Evolutionary conservation across 2,329 filamentous ascomycete species (phyloP).

Genomic region (Colletotrichum sp.): DNA sequence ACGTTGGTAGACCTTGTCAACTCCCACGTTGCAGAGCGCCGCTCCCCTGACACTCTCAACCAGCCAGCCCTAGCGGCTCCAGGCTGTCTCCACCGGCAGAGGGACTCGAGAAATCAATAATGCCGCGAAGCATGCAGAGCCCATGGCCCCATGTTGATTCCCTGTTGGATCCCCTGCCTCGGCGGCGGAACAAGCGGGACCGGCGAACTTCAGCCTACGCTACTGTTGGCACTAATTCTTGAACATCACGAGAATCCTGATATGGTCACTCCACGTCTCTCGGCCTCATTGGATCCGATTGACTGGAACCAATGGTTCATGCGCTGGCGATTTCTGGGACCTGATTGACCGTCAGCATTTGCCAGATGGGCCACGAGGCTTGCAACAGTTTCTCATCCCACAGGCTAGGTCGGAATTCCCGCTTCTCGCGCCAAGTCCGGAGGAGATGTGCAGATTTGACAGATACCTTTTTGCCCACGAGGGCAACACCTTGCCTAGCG

Average conservation of each 20-base stretch:
- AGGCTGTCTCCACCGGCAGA: not conserved
- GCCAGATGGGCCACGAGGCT: not conserved
- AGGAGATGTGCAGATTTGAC: not conserved
- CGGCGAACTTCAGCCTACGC: not conserved
- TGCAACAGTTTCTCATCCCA: not conserved
- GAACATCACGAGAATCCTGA: conserved; percentile 4
- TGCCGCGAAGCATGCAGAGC: not conserved
- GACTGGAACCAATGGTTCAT: not conserved
- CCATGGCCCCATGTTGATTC: not conserved
- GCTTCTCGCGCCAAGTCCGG: not conserved
- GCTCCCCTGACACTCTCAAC: not conserved
- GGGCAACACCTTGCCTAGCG: not conserved
- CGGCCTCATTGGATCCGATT: not conserved
- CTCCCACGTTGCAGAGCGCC: not conserved
- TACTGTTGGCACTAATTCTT: not conserved
- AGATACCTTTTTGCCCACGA: not conserved
- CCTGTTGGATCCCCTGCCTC: not conserved
- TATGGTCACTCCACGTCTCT: not conserved
- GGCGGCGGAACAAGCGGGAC: not conserved
- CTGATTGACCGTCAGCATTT: not conserved
- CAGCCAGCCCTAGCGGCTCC: not conserved
- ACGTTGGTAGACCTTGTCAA: not conserved
- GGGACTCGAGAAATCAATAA: not conserved
- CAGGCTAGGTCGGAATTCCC: not conserved
- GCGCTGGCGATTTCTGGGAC: not conserved